Conservation (phyloP, 2,329 filamentous ascomycete genomes). For the Alternaria longipes region DNA sequence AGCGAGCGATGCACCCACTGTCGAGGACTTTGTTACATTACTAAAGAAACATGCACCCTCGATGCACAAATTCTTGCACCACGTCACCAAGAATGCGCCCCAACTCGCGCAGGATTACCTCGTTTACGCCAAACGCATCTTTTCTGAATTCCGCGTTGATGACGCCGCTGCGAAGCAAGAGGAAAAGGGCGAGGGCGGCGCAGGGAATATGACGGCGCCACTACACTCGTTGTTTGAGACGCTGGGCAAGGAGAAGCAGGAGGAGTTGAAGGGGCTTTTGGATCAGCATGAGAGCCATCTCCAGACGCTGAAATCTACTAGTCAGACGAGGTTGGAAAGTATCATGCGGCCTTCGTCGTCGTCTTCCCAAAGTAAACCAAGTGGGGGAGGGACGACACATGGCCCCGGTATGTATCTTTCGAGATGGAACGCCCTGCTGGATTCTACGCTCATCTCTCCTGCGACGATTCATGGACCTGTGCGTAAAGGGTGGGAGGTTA, state of each 20-base stretch:
- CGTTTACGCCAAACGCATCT: constrained; percentile 67
- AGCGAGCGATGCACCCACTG: constrained; percentile 59
- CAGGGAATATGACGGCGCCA: constrained; percentile 55
- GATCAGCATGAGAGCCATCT: constrained; percentile 73
- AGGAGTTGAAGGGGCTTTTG: constrained; percentile 61
- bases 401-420: constrained; percentile 78
- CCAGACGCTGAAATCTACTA: constrained; percentile 17
- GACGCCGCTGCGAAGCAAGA: constrained; percentile 25
- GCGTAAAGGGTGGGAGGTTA: constrained; percentile 55
- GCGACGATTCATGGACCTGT: constrained; percentile 61
- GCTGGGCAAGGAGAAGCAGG: constrained; percentile 60
- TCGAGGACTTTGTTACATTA: constrained; percentile 76
- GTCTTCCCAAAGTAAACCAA: constrained; percentile 16
- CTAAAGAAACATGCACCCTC: constrained; percentile 70
- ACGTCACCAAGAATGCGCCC: constrained; percentile 72
- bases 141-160: constrained; percentile 63
- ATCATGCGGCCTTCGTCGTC: constrained; percentile 56
- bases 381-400: constrained; percentile 51
- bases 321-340: constrained; percentile 61
- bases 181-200: constrained; percentile 38
- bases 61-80: constrained; percentile 75
- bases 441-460: constrained; percentile 75
- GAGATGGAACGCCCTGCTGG: constrained; percentile 75
- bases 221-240: constrained; percentile 56
- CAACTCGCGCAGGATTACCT: constrained; percentile 70